Evolutionary conservation across 225 moss, liverwort and hornwort species (phyloP).

Genomic region (Thuidium tamariscinum): DNA sequence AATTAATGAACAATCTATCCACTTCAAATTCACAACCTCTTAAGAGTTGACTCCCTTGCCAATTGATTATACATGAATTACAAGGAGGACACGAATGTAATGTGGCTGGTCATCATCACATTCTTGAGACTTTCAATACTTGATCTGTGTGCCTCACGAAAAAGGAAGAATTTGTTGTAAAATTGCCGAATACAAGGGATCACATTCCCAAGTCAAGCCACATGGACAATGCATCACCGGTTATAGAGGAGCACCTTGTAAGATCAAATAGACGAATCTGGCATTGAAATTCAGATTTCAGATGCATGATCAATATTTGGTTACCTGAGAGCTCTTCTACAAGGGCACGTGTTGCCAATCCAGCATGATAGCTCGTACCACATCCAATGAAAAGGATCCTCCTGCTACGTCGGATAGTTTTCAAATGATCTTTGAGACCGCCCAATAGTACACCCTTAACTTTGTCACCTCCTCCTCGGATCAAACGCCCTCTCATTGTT

Average conservation of each 20-base stretch:
- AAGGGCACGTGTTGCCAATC: slow-evolving; percentile 82
- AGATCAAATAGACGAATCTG: background rate
- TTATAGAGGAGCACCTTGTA: background rate
- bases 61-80: background rate
- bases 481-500: slow-evolving; percentile 93
- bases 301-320: background rate
- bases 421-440: slow-evolving; percentile 87
- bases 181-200: background rate
- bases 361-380: slow-evolving; percentile 99
- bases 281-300: background rate
- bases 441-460: slow-evolving; percentile 88
- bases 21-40: background rate
- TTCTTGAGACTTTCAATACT: background rate
- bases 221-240: background rate
- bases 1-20: background rate
- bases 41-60: background rate
- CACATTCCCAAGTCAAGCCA: background rate
- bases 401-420: slow-evolving; percentile 77
- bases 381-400: slow-evolving; percentile 95
- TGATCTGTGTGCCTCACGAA: background rate
- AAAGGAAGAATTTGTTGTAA: background rate
- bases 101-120: background rate
- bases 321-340: slow-evolving; percentile 98
- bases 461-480: slow-evolving; percentile 66
- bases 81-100: background rate